Evolutionary conservation across 495 filamentous ascomycete genomes (phyloP).

Genomic region (Durotheca rogersii): DNA sequence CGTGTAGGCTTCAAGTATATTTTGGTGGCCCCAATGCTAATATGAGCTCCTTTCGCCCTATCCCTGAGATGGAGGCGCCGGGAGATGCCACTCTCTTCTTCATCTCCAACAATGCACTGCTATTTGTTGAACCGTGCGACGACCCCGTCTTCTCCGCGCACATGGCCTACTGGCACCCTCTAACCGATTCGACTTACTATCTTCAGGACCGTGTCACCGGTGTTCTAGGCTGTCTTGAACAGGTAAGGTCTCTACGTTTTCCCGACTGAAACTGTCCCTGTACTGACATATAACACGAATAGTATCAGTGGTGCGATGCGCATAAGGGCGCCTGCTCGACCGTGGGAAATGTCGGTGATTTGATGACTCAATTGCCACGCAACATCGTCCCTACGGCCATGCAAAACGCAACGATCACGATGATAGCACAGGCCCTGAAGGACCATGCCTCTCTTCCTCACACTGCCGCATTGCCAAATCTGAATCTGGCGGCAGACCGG

Average conservation of each 20-base stretch:
- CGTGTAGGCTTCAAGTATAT: background rate
- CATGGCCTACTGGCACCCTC: background rate
- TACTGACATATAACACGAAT: background rate
- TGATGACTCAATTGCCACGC: background rate
- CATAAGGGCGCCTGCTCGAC: background rate
- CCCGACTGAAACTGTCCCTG: background rate
- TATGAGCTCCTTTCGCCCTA: background rate
- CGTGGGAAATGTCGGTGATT: background rate
- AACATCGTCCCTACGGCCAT: background rate
- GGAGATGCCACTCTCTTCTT: conserved; percentile 6
- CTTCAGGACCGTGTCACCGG: background rate
- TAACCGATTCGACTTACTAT: background rate
- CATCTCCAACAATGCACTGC: background rate
- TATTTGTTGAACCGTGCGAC: background rate
- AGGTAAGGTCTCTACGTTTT: conserved; percentile 1
- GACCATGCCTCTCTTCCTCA: background rate
- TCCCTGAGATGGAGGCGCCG: background rate
- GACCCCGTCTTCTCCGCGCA: conserved; percentile 10
- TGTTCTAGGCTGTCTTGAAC: conserved; percentile 8
- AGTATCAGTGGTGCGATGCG: background rate
- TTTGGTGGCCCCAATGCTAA: background rate
- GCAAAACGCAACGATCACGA: background rate
- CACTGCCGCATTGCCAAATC: background rate
- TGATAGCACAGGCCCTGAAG: background rate
- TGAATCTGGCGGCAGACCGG: background rate